These are phyloP conservation scores for Colletotrichum orchidophilum DNA, from an alignment of 2,329 filamentous ascomycete species.

Conservation along the genomic window DNA sequence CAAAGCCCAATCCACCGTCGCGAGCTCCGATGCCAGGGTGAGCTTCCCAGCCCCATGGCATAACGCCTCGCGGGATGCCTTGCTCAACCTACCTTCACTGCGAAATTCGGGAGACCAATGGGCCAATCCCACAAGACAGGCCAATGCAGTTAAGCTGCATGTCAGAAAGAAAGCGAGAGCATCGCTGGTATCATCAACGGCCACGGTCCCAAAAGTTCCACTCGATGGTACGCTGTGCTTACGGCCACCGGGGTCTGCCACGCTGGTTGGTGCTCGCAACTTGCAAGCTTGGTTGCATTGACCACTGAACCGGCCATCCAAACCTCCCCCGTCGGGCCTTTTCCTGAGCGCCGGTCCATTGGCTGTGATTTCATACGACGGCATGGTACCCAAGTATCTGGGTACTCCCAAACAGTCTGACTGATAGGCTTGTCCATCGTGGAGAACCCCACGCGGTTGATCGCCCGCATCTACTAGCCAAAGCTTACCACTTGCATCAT, in stretches of 20 bases:
- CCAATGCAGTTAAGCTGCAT: conserved; percentile 18
- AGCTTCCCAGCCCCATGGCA: not conserved
- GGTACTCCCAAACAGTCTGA: conserved; percentile 2
- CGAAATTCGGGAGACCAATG: not conserved
- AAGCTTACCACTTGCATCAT: not conserved
- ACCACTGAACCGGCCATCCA: not conserved
- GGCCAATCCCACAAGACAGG: conserved; percentile 11
- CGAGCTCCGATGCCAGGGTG: conserved; percentile 14
- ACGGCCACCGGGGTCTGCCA: not conserved
- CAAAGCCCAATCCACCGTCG: conserved; percentile 10
- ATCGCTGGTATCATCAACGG: conserved; percentile 10
- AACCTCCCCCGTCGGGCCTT: not conserved
- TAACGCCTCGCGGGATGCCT: conserved; percentile 28
- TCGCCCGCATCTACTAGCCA: not conserved
- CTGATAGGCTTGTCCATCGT: conserved; percentile 2
- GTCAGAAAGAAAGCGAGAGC: conserved; percentile 23
- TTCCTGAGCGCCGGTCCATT: not conserved
- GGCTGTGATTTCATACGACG: conserved; percentile 16
- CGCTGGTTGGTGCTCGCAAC: no score
- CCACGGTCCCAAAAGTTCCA: conserved; percentile 19
- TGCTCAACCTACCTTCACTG: not conserved
- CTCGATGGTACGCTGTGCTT: conserved; percentile 31
- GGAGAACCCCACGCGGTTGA: conserved; percentile 15
- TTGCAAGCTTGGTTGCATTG: not conserved
- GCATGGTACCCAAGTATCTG: conserved; percentile 22